phyloP scores from a whole-genome alignment of 805 yeast species.

The Yarrowia yakushimensis region DNA sequence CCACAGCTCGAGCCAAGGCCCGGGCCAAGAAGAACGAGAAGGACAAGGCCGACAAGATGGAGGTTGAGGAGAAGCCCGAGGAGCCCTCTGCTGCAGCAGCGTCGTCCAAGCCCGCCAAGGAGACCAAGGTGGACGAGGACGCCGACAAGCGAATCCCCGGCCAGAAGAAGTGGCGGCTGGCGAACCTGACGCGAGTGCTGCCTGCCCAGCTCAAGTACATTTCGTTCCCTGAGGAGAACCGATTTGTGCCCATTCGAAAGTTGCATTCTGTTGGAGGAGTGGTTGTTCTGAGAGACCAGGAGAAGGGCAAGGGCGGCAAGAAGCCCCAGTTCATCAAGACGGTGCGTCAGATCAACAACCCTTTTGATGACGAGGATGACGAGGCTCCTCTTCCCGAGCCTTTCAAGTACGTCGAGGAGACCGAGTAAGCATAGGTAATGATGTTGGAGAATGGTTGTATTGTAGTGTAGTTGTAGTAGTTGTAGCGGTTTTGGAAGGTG shows the following conservation, averaged over 20 bases:
- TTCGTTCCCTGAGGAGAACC: constrained; percentile 66
- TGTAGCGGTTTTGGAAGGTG: too few relatives aligned
- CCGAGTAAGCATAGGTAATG: constrained; percentile 25
- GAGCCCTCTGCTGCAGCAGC: constrained; percentile 33
- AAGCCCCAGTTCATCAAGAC: constrained; percentile 71
- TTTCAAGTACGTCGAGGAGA: constrained; percentile 35
- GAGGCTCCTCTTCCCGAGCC: constrained; percentile 49
- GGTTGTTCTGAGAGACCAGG: constrained; percentile 35
- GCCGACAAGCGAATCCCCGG: constrained; percentile 30
- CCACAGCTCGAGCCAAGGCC: constrained; percentile 90
- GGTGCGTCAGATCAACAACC: constrained; percentile 83
- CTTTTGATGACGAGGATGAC: constrained; percentile 59
- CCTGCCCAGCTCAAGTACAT: constrained; percentile 85
- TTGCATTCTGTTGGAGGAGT: constrained; percentile 51
- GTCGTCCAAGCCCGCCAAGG: constrained; percentile 19
- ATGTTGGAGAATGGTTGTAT: constrained; percentile 17
- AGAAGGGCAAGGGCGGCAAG: constrained; percentile 31
- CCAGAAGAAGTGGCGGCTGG: constrained; percentile 51
- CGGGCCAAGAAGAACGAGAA: constrained; percentile 63
- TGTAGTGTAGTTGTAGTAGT: too few relatives aligned
- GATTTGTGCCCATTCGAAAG: constrained; percentile 81
- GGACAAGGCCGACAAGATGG: constrained; percentile 30
- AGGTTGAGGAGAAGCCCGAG: constrained; percentile 31
- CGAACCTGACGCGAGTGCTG: constrained; percentile 80
- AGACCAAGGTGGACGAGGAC: constrained; percentile 34